These are phyloP conservation scores for Sarocladium kiliense DNA, from an alignment of 2,329 filamentous ascomycete genomes.

Conservation along the genomic window DNA sequence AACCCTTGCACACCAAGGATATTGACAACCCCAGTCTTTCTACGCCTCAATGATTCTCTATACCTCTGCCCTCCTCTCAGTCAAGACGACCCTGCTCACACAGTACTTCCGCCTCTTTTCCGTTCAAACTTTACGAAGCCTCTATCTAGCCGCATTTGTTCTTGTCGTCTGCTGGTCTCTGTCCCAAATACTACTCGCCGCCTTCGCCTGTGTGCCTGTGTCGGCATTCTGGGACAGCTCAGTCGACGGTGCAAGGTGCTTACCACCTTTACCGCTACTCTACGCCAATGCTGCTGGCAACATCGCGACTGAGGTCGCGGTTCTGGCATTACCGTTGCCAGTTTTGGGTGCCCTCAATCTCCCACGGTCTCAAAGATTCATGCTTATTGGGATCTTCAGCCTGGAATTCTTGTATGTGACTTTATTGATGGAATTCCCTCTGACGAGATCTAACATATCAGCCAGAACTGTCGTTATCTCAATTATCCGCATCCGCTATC, in stretches of 20 bases:
- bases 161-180: constrained; percentile 21
- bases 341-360: constrained; percentile 19
- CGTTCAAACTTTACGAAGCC: constrained; percentile 14
- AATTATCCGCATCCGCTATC: constrained; percentile 16
- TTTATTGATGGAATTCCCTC: too few relatives aligned
- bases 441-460: not conserved
- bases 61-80: constrained; percentile 20
- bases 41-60: constrained; percentile 27
- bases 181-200: constrained; percentile 20
- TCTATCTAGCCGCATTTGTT: constrained; percentile 20
- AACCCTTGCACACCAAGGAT: too few relatives aligned
- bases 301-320: constrained; percentile 21
- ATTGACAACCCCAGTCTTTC: constrained; percentile 18
- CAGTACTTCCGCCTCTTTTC: constrained; percentile 31
- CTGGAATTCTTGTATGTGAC: constrained; percentile 22
- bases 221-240: constrained; percentile 21
- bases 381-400: constrained; percentile 22
- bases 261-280: constrained; percentile 16
- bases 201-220: constrained; percentile 21
- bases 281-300: constrained; percentile 23
- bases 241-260: constrained; percentile 14
- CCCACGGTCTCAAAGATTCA: constrained; percentile 15
- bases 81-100: constrained; percentile 30
- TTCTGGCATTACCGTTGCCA: constrained; percentile 21
- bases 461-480: constrained; percentile 19